Base-by-base conservation (phyloP, 1,284 basidiomycete species). In the Cystobasidiaceae sp. region DNA sequence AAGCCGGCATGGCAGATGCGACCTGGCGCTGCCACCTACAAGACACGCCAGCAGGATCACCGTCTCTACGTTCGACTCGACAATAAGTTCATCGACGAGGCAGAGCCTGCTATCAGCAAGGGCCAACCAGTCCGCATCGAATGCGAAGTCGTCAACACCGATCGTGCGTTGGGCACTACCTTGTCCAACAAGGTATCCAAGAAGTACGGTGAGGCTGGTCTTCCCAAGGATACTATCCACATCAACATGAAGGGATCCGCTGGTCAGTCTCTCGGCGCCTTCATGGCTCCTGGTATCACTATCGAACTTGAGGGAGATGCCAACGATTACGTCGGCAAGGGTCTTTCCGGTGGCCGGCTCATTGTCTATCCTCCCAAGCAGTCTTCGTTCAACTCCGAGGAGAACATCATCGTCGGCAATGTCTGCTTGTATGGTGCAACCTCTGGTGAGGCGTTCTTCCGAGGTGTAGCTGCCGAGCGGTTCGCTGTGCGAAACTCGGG, bases 1-100 rank as follows among this genome's bases (percentile, higher is more conserved):
- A 94, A 93, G 79, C 93, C 93, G 23, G 93, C 93, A 21, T 93
- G 91, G 86, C 86, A 93, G 77, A 91, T 97, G 89, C 89, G 93
- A 62, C 87, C 89, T 49, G 91, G 90, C 67, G 93, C 88, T 50
- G 89, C 93, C 4, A 97, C 93, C 2, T 90, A 93, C 78, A 89
- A 89, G 68, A 85, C 92, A 66, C 87, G 89, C 67, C 84, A 88
- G 67, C 93, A 97, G 77, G 93, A 97, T 74, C 93, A 97, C 81
- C 93, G 93, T 75, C 86, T 96, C 46, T 94, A 96, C 78, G 87
- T 94, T 72, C 89, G 93, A 65, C 86, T 97, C 45, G 93, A 97
- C 80, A 96, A 97, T 83, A 96, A 94, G 79, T 73, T 74, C 58
- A 70, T 74, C 57, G 69, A 71, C 56, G 73, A 74, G 57, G 33